Evolutionary conservation across 495 filamentous ascomycete species (phyloP).

Genomic region (Aspergillus avenaceus): DNA sequence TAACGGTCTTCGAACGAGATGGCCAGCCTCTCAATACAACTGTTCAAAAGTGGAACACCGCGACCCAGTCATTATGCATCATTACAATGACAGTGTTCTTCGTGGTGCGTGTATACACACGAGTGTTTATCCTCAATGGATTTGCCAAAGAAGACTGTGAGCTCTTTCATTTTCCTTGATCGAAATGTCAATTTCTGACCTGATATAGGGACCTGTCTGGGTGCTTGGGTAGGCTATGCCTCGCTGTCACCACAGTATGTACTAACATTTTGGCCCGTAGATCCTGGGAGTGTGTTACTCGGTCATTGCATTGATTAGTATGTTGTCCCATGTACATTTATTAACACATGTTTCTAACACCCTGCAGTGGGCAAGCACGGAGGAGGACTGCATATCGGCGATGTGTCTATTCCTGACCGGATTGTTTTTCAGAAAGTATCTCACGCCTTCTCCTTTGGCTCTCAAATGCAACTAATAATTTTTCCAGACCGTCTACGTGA

Average conservation of each 20-base stretch:
- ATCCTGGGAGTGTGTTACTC: slow-evolving; percentile 24
- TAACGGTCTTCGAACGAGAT: slow-evolving; percentile 3
- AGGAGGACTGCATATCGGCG: slow-evolving; percentile 19
- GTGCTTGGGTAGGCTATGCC: slow-evolving; percentile 7
- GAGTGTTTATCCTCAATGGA: slow-evolving; percentile 19
- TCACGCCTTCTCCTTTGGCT: neutral
- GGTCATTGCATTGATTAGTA: slow-evolving; percentile 24
- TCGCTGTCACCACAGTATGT: no score
- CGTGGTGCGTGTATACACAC: slow-evolving; percentile 19
- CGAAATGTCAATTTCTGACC: neutral
- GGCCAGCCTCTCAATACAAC: slow-evolving; percentile 9
- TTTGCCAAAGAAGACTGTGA: slow-evolving; percentile 27
- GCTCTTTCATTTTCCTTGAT: slow-evolving; percentile 4
- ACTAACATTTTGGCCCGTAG: no score
- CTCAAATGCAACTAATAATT: neutral
- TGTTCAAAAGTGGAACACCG: slow-evolving; percentile 24
- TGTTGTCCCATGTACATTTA: neutral
- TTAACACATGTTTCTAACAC: slow-evolving; percentile 1
- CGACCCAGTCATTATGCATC: slow-evolving; percentile 25
- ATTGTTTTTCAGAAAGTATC: slow-evolving; percentile 22
- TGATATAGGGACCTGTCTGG: slow-evolving; percentile 4
- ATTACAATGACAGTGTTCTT: slow-evolving; percentile 23
- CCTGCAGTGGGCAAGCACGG: slow-evolving; percentile 23
- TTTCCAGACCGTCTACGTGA: slow-evolving; percentile 24
- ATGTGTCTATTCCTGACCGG: slow-evolving; percentile 13